Conservation (phyloP, 2,329 filamentous ascomycete species). For the Paraphaeosphaeria minitans region DNA sequence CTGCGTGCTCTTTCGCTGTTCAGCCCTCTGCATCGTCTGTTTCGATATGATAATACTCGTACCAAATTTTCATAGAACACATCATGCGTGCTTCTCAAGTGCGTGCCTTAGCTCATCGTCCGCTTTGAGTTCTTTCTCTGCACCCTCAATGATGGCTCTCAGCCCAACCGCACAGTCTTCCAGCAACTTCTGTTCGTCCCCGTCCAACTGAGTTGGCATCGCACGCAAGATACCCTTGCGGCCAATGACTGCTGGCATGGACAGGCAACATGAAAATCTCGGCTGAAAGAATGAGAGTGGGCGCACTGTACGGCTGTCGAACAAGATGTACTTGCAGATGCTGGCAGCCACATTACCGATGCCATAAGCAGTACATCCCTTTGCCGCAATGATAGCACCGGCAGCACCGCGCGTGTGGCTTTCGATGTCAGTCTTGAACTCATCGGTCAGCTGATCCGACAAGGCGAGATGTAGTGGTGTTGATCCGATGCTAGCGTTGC, state of each 20-base stretch:
- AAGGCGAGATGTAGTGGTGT: conserved; percentile 47
- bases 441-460: conserved; percentile 25
- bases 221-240: conserved; percentile 52
- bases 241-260: conserved; percentile 56
- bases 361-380: conserved; percentile 58
- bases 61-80: neutral
- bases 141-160: conserved; percentile 45
- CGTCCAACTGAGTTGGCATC: conserved; percentile 43
- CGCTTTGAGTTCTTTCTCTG: conserved; percentile 42
- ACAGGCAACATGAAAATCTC: conserved; percentile 56
- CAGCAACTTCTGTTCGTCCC: conserved; percentile 40
- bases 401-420: conserved; percentile 55
- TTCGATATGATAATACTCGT: neutral
- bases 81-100: conserved; percentile 18
- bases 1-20: neutral
- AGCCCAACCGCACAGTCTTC: conserved; percentile 44
- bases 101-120: conserved; percentile 35
- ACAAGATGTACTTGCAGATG: conserved; percentile 58
- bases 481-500: conserved; percentile 50
- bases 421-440: conserved; percentile 46
- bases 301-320: conserved; percentile 54
- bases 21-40: neutral
- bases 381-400: conserved; percentile 55
- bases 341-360: conserved; percentile 55
- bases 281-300: conserved; percentile 58